Evolutionary conservation across 106 monocot species (phyloP).

Genomic region (Xerophyta viscosa): DNA sequence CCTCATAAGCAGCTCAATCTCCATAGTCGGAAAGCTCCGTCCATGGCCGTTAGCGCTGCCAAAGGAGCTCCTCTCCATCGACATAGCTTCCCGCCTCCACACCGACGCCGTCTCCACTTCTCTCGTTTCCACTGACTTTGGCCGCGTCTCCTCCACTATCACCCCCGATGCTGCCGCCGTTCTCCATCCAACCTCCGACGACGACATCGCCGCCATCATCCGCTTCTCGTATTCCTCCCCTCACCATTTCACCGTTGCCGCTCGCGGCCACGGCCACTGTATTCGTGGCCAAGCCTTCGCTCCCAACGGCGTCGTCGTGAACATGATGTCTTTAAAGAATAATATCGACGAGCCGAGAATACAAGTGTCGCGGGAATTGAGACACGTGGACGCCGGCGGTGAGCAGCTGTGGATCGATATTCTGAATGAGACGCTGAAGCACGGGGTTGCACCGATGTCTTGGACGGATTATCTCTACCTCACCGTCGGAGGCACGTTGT

Average conservation of each 20-base stretch:
- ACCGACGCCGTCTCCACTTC: not conserved
- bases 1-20: not conserved
- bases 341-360: not conserved
- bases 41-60: not conserved
- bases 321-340: conserved; percentile 16
- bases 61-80: not conserved
- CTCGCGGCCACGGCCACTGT: conserved; percentile 36
- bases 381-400: conserved; percentile 35
- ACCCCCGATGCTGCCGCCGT: no score
- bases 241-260: conserved; percentile 21
- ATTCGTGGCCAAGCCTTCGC: conserved; percentile 32
- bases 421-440: conserved; percentile 25
- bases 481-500: conserved; percentile 46
- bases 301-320: conserved; percentile 26
- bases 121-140: not conserved
- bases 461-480: conserved; percentile 45
- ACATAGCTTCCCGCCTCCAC: not conserved
- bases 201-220: conserved; percentile 30
- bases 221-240: conserved; percentile 14
- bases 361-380: not conserved
- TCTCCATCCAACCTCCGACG: conserved; percentile 15
- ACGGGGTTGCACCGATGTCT: conserved; percentile 31
- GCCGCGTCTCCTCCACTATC: no score
- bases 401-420: conserved; percentile 44
- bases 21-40: not conserved